Conservation (phyloP, 163 green algal genomes). For the Chlamydomonas reinhardtii region DNA sequence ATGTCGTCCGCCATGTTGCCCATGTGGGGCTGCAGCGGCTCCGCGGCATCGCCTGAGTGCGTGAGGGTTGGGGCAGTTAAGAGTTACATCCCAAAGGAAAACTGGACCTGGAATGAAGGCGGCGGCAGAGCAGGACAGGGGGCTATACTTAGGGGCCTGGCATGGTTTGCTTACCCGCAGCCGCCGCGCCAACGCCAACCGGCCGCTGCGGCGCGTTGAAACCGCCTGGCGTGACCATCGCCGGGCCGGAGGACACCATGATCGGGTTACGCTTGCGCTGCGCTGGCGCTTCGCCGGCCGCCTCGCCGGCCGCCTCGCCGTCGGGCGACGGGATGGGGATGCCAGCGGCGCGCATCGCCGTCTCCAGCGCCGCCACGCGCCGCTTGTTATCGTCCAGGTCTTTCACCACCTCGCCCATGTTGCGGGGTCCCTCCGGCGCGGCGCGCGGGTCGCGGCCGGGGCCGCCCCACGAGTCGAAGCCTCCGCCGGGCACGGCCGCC, state of each 20-base stretch:
- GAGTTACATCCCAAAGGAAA: no score
- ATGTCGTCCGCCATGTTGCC: background rate
- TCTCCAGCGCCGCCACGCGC: background rate
- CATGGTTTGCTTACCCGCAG: no score
- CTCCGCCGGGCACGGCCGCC: background rate
- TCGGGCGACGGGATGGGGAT: background rate
- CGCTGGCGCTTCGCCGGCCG: background rate
- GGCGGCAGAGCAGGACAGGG: no score
- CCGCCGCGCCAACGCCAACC: no score
- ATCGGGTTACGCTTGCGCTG: background rate
- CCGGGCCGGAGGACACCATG: background rate
- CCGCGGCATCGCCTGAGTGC: no score
- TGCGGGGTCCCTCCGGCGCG: background rate
- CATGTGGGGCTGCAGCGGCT: background rate
- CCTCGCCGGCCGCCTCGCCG: background rate
- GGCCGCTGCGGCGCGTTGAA: background rate
- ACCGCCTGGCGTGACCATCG: background rate
- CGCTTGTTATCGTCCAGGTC: background rate
- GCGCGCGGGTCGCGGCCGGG: slow-evolving; percentile 17
- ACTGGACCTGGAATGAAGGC: no score
- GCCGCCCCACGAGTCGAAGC: slow-evolving; percentile 15
- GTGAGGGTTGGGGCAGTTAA: no score
- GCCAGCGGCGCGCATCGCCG: background rate
- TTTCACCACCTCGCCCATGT: slow-evolving; percentile 26
- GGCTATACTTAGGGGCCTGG: no score